Conservation (phyloP, 2,329 filamentous ascomycete genomes). For the Setomelanomma holmii region DNA sequence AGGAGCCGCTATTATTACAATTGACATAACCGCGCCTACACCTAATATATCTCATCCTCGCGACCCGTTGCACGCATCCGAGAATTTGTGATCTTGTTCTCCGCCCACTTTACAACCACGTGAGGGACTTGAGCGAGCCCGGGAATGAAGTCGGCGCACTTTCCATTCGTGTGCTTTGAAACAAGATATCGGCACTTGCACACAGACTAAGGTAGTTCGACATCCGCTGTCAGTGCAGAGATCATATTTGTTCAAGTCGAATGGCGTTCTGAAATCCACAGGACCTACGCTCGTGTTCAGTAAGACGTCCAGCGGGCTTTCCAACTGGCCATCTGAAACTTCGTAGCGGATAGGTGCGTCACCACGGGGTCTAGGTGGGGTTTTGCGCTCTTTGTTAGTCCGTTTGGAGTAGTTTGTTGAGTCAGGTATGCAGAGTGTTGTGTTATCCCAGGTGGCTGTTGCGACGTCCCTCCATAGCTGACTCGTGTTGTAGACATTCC, state of each 20-base stretch:
- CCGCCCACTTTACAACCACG: no score
- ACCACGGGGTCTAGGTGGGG: not conserved
- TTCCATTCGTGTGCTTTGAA: not conserved
- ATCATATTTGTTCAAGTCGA: not conserved
- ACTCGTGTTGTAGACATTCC: constrained; percentile 42
- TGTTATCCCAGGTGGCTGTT: constrained; percentile 37
- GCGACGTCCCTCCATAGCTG: constrained; percentile 43
- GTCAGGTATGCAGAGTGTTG: constrained; percentile 34
- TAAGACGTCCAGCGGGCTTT: not conserved
- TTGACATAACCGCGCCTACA: no score
- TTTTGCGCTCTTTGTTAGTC: not conserved
- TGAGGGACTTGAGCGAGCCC: no score
- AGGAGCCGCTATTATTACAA: no score
- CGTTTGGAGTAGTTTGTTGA: constrained; percentile 24
- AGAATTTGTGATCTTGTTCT: no score
- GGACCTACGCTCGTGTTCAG: constrained; percentile 1
- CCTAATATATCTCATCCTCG: no score
- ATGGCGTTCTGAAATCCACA: not conserved
- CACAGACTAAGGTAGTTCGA: not conserved
- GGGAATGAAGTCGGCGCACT: no score
- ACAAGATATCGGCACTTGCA: not conserved
- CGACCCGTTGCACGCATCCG: no score
- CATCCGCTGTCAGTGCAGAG: not conserved
- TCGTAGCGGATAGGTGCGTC: not conserved
- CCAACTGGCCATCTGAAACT: not conserved